phyloP scores from a whole-genome alignment of 371 early-diverging fungal species.

The Mortierella sp. region DNA sequence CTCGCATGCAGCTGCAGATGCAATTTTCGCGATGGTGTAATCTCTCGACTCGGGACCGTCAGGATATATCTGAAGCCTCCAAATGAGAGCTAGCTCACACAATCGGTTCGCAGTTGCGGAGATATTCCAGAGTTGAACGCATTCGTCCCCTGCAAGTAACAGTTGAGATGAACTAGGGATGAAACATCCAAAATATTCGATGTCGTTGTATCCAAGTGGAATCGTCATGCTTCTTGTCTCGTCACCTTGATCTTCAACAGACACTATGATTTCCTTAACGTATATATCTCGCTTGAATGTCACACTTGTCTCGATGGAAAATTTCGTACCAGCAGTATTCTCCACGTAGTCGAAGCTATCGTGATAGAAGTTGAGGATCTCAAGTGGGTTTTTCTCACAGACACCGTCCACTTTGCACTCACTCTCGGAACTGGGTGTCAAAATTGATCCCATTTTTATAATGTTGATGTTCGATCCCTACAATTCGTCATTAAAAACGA shows the following conservation, averaged over 20 bases:
- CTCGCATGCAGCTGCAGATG: slow-evolving; percentile 2
- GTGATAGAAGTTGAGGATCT: neutral
- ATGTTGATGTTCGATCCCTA: slow-evolving; percentile 17
- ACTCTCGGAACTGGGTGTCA: neutral
- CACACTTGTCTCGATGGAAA: neutral
- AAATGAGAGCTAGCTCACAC: slow-evolving; percentile 11
- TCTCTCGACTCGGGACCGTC: neutral
- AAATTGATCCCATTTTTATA: neutral
- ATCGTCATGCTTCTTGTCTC: neutral
- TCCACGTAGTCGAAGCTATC: neutral
- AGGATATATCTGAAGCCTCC: neutral
- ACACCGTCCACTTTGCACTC: neutral
- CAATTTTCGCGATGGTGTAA: neutral
- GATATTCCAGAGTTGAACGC: slow-evolving; percentile 13
- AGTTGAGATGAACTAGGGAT: slow-evolving; percentile 14
- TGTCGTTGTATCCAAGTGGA: neutral
- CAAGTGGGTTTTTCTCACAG: neutral
- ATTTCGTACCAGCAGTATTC: neutral
- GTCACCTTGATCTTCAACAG: neutral
- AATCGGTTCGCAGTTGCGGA: neutral
- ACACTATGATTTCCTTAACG: neutral
- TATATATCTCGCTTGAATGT: neutral
- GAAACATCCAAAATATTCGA: neutral
- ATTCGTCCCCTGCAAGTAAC: neutral
- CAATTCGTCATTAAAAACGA: neutral